These are phyloP conservation scores for Phytophthora kernoviae DNA, from an alignment of 352 stramenopile species.

Conservation along the genomic window DNA sequence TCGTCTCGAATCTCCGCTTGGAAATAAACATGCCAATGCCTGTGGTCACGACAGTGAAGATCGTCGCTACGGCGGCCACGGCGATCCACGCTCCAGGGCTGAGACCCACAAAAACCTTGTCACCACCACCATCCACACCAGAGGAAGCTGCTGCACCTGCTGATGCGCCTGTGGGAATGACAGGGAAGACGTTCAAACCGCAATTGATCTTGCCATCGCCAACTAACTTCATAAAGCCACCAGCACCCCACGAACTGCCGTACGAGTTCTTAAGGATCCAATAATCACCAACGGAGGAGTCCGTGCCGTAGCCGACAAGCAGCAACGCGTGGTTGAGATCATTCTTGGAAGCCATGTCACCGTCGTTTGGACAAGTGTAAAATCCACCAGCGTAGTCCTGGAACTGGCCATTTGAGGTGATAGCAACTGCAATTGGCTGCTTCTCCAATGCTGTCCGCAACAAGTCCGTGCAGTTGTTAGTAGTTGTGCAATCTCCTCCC, in stretches of 20 bases:
- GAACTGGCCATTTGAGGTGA: constrained; percentile 78
- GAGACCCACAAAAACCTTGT: constrained; percentile 65
- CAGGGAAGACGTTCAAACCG: constrained; percentile 79
- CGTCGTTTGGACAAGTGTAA: constrained; percentile 77
- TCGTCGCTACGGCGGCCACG: constrained; percentile 50
- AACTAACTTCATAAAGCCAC: constrained; percentile 68
- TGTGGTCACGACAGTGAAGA: constrained; percentile 50
- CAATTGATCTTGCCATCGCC: constrained; percentile 80
- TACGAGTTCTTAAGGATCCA: constrained; percentile 90
- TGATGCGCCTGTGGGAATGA: constrained; percentile 64
- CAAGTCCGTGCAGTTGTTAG: constrained; percentile 56
- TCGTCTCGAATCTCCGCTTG: constrained; percentile 42
- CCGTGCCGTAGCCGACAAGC: constrained; percentile 77
- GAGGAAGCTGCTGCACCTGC: constrained; percentile 45
- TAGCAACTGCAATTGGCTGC: constrained; percentile 77
- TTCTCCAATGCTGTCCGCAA: constrained; percentile 60
- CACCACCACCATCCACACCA: constrained; percentile 68
- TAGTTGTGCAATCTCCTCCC: constrained; percentile 57
- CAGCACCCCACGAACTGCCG: constrained; percentile 65
- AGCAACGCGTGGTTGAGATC: constrained; percentile 80
- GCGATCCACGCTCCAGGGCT: constrained; percentile 60
- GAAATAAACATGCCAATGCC: constrained; percentile 51
- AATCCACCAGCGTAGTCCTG: constrained; percentile 70
- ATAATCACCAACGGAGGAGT: constrained; percentile 63
- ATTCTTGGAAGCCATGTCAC: constrained; percentile 64